Base-by-base conservation (phyloP, 2,329 filamentous ascomycete species). In the Cladorrhinum sp. region DNA sequence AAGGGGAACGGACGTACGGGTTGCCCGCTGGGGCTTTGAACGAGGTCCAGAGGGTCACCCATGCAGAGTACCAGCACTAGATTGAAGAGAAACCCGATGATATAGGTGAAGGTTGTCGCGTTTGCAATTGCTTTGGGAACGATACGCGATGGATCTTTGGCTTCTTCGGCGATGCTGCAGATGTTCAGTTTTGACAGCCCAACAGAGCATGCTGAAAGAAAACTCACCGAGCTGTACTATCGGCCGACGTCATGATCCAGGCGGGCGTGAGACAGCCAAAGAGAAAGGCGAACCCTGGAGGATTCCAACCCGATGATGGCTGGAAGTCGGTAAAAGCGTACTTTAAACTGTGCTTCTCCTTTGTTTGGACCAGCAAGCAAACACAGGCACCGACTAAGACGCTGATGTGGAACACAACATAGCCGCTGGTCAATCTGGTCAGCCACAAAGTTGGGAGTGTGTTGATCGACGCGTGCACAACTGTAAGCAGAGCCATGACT, bases 181-280 rank as follows among this genome's bases (percentile, higher is more conserved):
- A 13, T 6, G 50, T 24, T 29, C 25, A 20, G 24, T 18, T n/a
- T n/a, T n/a, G n/a, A n/a, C n/a, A n/a, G n/a, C n/a, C n/a, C n/a
- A n/a, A n/a, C n/a, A n/a, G 18, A 29, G 29, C 9, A 45, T 22
- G 16, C 29, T 22, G 2, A 20, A 3, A 22, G 16, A 27, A 24
- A 5, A 27, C 62, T 53, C 57, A 67, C 67, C 66, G 70, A 41
- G 68, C 71, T 16, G 70, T 70, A 51, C 70, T 70, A 52, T 73
- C 71, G 52, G 69, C 71, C 59, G 72, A 69, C 3, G 81, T 85
- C 82, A 85, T 85, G 57, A 81, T 85, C 83, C 83, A 86, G 20
- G 78, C 79, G 38, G 84, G 83, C 1, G 80, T 82, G 24, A 86
- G 72, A 68, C 84, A 85, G n/a, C 83, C 83, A 61, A 85, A 85